Conservation (phyloP, 139 green algal genomes). For the Edaphochlamys debaryana region DNA sequence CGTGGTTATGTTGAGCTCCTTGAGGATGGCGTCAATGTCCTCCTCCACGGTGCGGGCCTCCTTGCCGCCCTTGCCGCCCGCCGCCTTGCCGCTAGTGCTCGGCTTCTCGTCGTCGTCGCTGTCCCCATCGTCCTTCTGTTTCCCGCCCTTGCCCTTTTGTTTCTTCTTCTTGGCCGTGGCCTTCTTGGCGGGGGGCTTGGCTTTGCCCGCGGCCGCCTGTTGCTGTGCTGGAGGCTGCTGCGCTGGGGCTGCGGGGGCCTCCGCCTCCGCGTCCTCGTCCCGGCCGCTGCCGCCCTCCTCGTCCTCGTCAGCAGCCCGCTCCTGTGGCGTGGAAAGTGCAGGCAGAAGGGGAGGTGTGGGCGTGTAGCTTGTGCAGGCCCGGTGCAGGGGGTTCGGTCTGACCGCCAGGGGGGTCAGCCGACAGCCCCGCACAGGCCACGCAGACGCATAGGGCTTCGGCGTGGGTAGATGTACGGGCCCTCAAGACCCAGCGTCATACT, state of each 20-base stretch:
- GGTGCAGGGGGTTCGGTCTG: no score
- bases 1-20: constrained; percentile 72
- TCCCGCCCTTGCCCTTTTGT: constrained; percentile 46
- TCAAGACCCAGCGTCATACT: no score
- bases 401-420: no score
- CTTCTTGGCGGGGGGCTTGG: not conserved
- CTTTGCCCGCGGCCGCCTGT: not conserved
- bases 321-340: no score
- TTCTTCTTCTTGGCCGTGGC: constrained; percentile 44
- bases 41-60: constrained; percentile 47
- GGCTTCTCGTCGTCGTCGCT: constrained; percentile 32
- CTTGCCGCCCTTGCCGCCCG: constrained; percentile 17
- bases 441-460: no score
- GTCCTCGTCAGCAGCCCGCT: constrained; percentile 3
- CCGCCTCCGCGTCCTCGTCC: not conserved
- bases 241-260: not conserved
- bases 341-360: not conserved
- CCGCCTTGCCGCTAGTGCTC: not conserved
- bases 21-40: constrained; percentile 74
- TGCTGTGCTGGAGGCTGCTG: constrained; percentile 32
- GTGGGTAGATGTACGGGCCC: no score
- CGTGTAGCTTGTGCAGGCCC: no score
- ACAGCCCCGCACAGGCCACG: no score
- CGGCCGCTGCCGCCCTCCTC: not conserved
- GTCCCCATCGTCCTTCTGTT: not conserved